phyloP scores from a whole-genome alignment of 2,329 filamentous ascomycete species.

The Aureobasidium melanogenum region DNA sequence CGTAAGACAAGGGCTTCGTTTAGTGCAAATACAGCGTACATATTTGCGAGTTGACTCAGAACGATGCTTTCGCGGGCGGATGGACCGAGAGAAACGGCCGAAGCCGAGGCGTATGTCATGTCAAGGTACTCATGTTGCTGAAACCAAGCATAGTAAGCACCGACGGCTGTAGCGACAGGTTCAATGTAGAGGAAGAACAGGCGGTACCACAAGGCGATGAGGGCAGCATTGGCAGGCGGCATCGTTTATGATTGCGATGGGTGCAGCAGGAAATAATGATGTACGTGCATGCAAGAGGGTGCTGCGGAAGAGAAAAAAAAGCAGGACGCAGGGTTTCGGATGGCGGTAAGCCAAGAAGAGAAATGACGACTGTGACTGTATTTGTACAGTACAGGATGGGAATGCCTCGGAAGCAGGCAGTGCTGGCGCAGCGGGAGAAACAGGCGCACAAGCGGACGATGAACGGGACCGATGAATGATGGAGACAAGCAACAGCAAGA shows the following conservation, averaged over 20 bases:
- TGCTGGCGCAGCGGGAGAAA: background rate
- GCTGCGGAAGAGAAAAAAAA: slow-evolving; percentile 2
- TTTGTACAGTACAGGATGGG: background rate
- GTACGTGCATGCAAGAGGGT: slow-evolving; percentile 9
- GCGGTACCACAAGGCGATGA: slow-evolving; percentile 54
- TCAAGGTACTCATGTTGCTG: slow-evolving; percentile 50
- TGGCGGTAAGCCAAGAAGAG: slow-evolving; percentile 9
- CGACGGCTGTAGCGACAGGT: slow-evolving; percentile 44
- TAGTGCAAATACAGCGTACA: slow-evolving; percentile 68
- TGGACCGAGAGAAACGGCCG: slow-evolving; percentile 36
- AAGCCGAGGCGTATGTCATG: slow-evolving; percentile 50
- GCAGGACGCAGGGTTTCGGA: slow-evolving; percentile 13
- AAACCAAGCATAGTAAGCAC: slow-evolving; percentile 46
- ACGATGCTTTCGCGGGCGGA: slow-evolving; percentile 53
- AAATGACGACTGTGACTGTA: slow-evolving; percentile 8
- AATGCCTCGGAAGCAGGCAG: background rate
- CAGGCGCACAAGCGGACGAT: slow-evolving; percentile 6
- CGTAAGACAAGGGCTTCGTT: slow-evolving; percentile 71
- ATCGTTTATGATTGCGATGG: slow-evolving; percentile 8
- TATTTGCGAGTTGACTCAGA: slow-evolving; percentile 66
- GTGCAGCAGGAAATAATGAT: slow-evolving; percentile 7
- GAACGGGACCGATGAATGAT: background rate
- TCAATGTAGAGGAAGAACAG: slow-evolving; percentile 71
- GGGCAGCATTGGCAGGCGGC: slow-evolving; percentile 18
- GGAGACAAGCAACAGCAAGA: background rate